Base-by-base conservation (phyloP, 148 eudicot genomes). In the Vaccinium vitisidaea region DNA sequence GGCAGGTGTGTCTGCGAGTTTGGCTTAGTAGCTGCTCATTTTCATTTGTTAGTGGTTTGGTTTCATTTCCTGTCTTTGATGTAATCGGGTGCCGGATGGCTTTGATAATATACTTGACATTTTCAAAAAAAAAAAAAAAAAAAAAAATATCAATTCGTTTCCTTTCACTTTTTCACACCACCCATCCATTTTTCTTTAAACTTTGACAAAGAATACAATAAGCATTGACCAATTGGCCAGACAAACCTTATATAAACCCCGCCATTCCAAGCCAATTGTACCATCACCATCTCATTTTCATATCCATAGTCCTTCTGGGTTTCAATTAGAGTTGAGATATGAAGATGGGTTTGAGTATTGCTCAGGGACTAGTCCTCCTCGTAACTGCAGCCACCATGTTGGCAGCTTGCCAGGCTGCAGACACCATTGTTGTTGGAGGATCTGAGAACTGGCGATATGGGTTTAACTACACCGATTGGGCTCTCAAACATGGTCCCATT, bases 401-500 rank as follows among this genome's bases (percentile, higher is more conserved):
- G 71, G 74, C 83, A 80, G 25, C 54, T 59, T 6, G 30, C 54
- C 83, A 61, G 32, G 83, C 74, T 5, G 83, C 74, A 69, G 74
- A 61, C 83, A 80, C 83, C 21, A 43, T 80, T 49, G 69, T 84
- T 1, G 77, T 84, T 12, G 82, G 82, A 56, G 86, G 86, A 32
- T 78, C 86, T 5, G 82, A 84, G 48, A 56, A 84, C 32, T 84
- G 86, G 86, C 67, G 82, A 43, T 78, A 1, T 10, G 86, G 86
- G 27, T 84, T 25, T 50, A 84, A 77, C 76, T 84, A 84, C 65
- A 84, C 86, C 8, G 82, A 32, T 10, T 84, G 86, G 86, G 27
- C 86, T 50, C 81, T 65, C 56, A 61, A 77, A 14, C 81, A 53
- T 65, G 82, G 82, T 11, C 86, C 65, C 16, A 19, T 84, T 54